These are phyloP conservation scores for Rhododendron ovatum DNA, from an alignment of 148 eudicot genomes.

Conservation along the genomic window DNA sequence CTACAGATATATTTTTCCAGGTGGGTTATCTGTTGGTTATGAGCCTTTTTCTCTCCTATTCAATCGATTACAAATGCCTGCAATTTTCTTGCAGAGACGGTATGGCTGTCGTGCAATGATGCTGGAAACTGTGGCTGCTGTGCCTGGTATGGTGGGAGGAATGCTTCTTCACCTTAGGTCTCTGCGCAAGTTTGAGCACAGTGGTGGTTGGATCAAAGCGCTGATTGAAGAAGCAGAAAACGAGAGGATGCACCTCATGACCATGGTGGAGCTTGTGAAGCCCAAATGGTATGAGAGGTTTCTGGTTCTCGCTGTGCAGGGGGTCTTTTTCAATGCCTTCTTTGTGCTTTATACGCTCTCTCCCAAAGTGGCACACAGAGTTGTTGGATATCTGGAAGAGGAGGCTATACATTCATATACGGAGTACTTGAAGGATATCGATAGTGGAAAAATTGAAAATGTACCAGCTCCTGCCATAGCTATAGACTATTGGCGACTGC, in stretches of 20 bases:
- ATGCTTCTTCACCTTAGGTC: conserved; percentile 81
- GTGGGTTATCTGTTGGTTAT: conserved; percentile 26
- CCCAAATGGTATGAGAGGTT: conserved; percentile 88
- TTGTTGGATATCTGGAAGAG: conserved; percentile 91
- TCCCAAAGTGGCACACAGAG: conserved; percentile 83
- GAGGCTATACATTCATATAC: conserved; percentile 93
- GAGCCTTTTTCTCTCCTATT: not conserved
- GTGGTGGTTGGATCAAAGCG: conserved; percentile 96
- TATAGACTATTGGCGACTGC: conserved; percentile 87
- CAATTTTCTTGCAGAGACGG: conserved; percentile 45
- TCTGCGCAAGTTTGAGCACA: conserved; percentile 76
- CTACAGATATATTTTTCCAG: conserved; percentile 83
- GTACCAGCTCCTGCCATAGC: conserved; percentile 91
- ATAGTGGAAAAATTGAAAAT: conserved; percentile 67
- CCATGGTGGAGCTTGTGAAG: conserved; percentile 83
- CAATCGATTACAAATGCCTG: not conserved
- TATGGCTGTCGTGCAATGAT: conserved; percentile 97
- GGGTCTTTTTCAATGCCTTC: conserved; percentile 72
- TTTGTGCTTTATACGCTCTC: conserved; percentile 67
- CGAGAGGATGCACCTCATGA: conserved; percentile 96
- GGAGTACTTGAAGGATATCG: conserved; percentile 75
- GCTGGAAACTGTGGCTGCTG: conserved; percentile 94
- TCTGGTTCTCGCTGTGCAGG: conserved; percentile 75
- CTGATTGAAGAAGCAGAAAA: conserved; percentile 94
- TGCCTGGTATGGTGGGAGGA: conserved; percentile 92